phyloP scores from a whole-genome alignment of 2,329 filamentous ascomycete species.

The Calcarisporium arbuscula region DNA sequence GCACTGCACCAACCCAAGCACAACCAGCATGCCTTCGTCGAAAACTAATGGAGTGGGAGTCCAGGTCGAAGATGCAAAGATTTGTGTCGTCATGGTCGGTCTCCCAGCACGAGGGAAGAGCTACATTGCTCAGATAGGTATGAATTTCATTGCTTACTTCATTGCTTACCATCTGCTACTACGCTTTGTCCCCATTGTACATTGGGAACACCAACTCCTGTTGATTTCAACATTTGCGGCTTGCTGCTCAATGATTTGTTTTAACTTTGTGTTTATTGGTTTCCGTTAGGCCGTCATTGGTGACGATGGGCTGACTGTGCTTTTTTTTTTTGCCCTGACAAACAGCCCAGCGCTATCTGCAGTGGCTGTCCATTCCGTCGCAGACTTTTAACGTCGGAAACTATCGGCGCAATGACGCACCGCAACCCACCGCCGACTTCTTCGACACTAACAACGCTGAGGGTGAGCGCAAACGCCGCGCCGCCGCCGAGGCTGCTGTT shows the following conservation, averaged over 20 bases:
- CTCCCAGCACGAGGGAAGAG: conserved; percentile 94
- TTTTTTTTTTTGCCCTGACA: conserved; percentile 5
- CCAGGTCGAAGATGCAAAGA: conserved; percentile 90
- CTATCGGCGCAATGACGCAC: conserved; percentile 84
- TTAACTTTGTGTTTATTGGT: too few species aligned
- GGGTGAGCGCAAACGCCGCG: conserved; percentile 80
- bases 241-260: too few species aligned
- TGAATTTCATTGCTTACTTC: too few species aligned
- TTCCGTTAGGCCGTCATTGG: neutral
- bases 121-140: conserved; percentile 95
- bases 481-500: conserved; percentile 86
- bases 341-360: conserved; percentile 85
- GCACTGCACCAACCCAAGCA: conserved; percentile 5
- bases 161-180: too few species aligned
- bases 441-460: conserved; percentile 88
- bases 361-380: conserved; percentile 91
- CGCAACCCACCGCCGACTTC: conserved; percentile 88
- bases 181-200: too few species aligned
- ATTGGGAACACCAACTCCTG: too few species aligned
- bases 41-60: conserved; percentile 62
- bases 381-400: conserved; percentile 97
- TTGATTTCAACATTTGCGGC: too few species aligned
- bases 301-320: neutral
- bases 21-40: conserved; percentile 35
- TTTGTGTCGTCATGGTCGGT: conserved; percentile 98